Evolutionary conservation across 2,329 filamentous ascomycete species (phyloP).

Genomic region (Bipolaris oryzae): DNA sequence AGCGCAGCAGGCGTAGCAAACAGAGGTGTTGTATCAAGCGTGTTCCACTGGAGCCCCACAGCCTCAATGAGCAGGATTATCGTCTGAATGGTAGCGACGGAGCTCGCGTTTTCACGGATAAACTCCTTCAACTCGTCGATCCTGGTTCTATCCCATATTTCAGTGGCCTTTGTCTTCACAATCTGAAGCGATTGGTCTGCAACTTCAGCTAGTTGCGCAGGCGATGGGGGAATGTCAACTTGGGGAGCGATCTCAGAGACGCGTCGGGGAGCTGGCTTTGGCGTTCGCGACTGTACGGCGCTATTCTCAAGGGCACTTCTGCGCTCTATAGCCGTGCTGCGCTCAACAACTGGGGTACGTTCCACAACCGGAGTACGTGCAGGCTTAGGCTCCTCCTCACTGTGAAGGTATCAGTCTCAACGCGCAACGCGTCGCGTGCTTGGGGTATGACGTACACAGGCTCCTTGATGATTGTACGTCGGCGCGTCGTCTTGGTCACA

Average conservation of each 20-base stretch:
- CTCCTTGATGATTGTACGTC: slow-evolving; percentile 44
- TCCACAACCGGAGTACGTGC: slow-evolving; percentile 42
- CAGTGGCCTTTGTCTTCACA: slow-evolving; percentile 68
- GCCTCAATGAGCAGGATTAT: slow-evolving; percentile 66
- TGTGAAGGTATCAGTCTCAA: slow-evolving; percentile 35
- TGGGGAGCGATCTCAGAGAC: slow-evolving; percentile 63
- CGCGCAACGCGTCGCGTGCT: slow-evolving; percentile 36
- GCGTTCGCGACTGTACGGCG: slow-evolving; percentile 27
- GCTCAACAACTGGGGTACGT: not conserved
- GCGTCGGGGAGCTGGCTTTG: slow-evolving; percentile 51
- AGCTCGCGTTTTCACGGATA: slow-evolving; percentile 73
- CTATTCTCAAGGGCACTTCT: slow-evolving; percentile 37
- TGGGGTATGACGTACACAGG: slow-evolving; percentile 33
- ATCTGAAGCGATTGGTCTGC: slow-evolving; percentile 73
- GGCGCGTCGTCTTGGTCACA: slow-evolving; percentile 40
- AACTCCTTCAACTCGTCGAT: slow-evolving; percentile 69
- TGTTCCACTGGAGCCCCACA: slow-evolving; percentile 69
- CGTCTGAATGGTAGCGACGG: slow-evolving; percentile 59
- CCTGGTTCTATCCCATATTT: slow-evolving; percentile 68
- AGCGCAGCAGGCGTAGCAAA: slow-evolving; percentile 72
- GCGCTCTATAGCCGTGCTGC: slow-evolving; percentile 44
- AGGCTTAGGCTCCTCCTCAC: slow-evolving; percentile 48
- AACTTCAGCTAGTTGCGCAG: slow-evolving; percentile 63
- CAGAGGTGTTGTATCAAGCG: slow-evolving; percentile 74
- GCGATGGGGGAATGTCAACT: slow-evolving; percentile 71